A percentile compares a stretch with the other conserved stretches of the same genome.
phyloP scores from a whole-genome alignment of 2,329 filamentous ascomycete genomes.

The Zasmidium angulare region DNA sequence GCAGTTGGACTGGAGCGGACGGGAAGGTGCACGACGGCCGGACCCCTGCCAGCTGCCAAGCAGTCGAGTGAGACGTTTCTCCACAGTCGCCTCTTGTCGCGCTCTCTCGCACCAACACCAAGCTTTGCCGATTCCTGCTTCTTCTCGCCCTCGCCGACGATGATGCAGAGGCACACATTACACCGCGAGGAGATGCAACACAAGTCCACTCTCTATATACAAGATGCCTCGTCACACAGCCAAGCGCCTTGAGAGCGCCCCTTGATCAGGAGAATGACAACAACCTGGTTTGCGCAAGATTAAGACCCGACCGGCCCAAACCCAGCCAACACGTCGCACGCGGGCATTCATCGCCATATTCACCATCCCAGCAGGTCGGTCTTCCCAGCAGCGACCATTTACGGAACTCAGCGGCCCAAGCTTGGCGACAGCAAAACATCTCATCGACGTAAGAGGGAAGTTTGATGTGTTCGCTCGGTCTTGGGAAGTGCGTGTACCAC shows the following conservation, averaged over 20 bases:
- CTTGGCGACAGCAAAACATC: background rate
- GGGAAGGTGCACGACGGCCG: background rate
- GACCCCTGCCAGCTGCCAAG: background rate
- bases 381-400: background rate
- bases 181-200: background rate
- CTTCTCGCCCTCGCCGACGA: too few relatives aligned
- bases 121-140: too few relatives aligned
- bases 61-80: too few relatives aligned
- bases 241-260: background rate
- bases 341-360: background rate
- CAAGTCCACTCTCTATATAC: background rate
- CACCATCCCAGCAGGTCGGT: background rate
- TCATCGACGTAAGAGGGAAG: background rate
- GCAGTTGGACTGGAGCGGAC: background rate
- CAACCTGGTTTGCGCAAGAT: background rate
- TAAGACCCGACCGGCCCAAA: background rate
- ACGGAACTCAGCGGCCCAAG: background rate
- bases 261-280: background rate
- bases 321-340: background rate
- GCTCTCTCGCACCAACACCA: too few relatives aligned
- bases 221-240: background rate
- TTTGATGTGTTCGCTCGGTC: background rate
- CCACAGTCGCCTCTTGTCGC: too few relatives aligned
- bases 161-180: background rate
- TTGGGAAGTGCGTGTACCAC: background rate